Percentiles rank a stretch among this genome's conserved stretches.
These are phyloP conservation scores for Mycena filopes DNA, from an alignment of 768 basidiomycete genomes.

Conservation along the genomic window DNA sequence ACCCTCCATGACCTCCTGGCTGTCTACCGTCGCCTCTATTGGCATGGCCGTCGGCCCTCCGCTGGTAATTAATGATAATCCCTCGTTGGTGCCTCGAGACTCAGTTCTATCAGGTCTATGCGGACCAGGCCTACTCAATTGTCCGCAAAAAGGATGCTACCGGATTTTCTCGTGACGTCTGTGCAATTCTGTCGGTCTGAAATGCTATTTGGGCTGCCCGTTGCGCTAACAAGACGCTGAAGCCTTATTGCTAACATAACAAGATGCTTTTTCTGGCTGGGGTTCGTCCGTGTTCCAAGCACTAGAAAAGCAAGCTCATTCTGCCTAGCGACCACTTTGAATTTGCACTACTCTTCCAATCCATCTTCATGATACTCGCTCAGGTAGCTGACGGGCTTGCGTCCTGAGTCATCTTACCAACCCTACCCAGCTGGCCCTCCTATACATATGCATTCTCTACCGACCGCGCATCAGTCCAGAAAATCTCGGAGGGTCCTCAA, in stretches of 20 bases:
- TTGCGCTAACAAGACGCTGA: slow-evolving; percentile 11
- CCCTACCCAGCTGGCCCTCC: slow-evolving; percentile 69
- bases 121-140: slow-evolving; percentile 86
- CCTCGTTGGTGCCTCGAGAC: background rate
- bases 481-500: slow-evolving; percentile 63
- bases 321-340: slow-evolving; percentile 71
- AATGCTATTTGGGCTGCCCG: background rate
- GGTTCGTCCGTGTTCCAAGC: slow-evolving; percentile 46
- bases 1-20: slow-evolving; percentile 59
- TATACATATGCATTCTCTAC: slow-evolving; percentile 86
- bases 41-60: slow-evolving; percentile 91
- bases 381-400: slow-evolving; percentile 62
- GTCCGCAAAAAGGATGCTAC: slow-evolving; percentile 83
- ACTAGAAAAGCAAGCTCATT: slow-evolving; percentile 6
- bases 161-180: slow-evolving; percentile 88
- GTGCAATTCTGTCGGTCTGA: slow-evolving; percentile 77
- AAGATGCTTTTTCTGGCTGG: slow-evolving; percentile 92
- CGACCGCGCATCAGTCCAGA: slow-evolving; percentile 71
- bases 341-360: slow-evolving; percentile 80
- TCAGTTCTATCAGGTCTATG: slow-evolving; percentile 67
- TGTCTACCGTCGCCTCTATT: slow-evolving; percentile 74
- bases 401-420: slow-evolving; percentile 25
- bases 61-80: slow-evolving; percentile 49
- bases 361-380: slow-evolving; percentile 84
- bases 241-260: slow-evolving; percentile 88